Evolutionary conservation across 208 protist genomes (phyloP).

Genomic region (Leishmania turanica): DNA sequence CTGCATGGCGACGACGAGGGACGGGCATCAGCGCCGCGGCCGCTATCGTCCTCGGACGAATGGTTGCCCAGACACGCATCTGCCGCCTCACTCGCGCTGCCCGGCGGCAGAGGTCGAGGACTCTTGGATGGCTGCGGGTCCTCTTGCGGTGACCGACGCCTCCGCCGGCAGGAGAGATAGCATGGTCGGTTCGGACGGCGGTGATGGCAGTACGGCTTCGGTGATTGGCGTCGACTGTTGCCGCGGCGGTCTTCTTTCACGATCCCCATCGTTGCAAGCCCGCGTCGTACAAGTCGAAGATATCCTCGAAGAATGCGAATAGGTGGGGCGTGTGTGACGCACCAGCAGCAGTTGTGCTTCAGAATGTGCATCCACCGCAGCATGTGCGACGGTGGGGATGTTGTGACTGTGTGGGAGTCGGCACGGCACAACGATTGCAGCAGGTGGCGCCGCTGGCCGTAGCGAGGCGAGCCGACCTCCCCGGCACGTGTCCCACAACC

Average conservation of each 20-base stretch:
- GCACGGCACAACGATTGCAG: not conserved
- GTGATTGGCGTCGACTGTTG: not conserved
- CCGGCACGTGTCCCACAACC: not conserved
- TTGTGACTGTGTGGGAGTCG: not conserved
- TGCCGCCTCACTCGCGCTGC: slow-evolving; percentile 14
- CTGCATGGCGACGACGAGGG: slow-evolving; percentile 2
- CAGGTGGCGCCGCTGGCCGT: not conserved
- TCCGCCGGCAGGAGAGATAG: not conserved
- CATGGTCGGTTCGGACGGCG: not conserved
- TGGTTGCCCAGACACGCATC: slow-evolving; percentile 16
- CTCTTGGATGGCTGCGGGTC: not conserved
- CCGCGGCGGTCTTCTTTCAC: not conserved
- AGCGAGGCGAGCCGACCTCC: not conserved
- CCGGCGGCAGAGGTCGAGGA: not conserved
- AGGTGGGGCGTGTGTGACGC: slow-evolving; percentile 7
- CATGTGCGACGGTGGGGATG: not conserved
- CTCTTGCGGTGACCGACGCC: not conserved
- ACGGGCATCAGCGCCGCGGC: not conserved
- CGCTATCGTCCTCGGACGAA: not conserved
- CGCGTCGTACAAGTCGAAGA: not conserved
- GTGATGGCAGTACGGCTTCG: not conserved
- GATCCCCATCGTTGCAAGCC: not conserved
- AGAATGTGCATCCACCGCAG: not conserved
- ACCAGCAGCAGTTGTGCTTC: not conserved
- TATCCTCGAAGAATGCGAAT: not conserved